Conservation (phyloP, 108 stramenopile species). For the Parmales sp. region DNA sequence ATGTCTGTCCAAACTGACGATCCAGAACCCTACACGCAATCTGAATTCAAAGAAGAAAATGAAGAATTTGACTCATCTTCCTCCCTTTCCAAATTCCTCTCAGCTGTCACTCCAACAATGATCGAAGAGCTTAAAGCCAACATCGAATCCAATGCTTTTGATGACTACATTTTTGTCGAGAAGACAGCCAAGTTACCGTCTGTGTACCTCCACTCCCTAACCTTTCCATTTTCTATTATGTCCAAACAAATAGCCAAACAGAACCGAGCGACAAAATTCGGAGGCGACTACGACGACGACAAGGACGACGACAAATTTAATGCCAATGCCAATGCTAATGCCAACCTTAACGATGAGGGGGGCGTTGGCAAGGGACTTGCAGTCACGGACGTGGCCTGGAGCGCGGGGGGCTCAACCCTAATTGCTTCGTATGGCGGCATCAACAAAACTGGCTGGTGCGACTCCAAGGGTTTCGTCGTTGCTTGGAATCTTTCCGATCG, state of each 20-base stretch:
- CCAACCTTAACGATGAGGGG: neutral
- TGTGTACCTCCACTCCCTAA: neutral
- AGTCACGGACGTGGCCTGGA: slow-evolving; percentile 9
- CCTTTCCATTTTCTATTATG: too few relatives aligned
- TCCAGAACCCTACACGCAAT: neutral
- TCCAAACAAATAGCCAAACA: too few relatives aligned
- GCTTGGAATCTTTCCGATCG: slow-evolving; percentile 7
- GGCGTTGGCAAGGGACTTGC: neutral
- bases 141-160: neutral
- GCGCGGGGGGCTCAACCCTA: neutral
- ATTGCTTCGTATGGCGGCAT: neutral
- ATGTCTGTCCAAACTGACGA: neutral
- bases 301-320: neutral
- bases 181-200: neutral
- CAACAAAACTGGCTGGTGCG: neutral
- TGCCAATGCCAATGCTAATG: neutral
- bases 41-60: neutral
- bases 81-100: neutral
- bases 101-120: neutral
- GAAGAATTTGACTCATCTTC: neutral
- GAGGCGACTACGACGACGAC: neutral
- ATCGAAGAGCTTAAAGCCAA: neutral
- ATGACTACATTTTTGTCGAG: neutral
- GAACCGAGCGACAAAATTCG: neutral
- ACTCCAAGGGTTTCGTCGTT: neutral